Percentiles rank a stretch among this genome's conserved stretches.
These are phyloP conservation scores for Phycomyces blakesleeanus DNA, from an alignment of 192 early-diverging fungal genomes.

Conservation along the genomic window DNA sequence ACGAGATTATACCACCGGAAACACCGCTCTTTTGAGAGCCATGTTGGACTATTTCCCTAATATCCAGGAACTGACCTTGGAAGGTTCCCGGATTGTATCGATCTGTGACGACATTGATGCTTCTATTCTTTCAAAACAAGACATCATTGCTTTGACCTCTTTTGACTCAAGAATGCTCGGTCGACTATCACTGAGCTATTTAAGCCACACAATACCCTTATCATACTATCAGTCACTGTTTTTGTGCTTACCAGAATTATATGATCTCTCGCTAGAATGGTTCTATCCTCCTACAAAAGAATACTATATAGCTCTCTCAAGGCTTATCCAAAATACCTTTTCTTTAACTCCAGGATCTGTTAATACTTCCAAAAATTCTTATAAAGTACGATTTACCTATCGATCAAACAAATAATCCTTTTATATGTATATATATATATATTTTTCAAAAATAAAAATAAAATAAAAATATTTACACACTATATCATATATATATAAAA, in stretches of 20 bases:
- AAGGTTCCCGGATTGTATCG: background rate
- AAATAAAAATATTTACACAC: too few species aligned
- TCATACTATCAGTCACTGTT: background rate
- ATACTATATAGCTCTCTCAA: background rate
- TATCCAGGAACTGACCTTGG: background rate
- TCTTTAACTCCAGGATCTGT: too few species aligned
- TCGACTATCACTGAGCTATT: background rate
- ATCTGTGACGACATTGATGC: slow-evolving; percentile 13
- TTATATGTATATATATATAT: too few species aligned
- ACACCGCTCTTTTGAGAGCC: background rate
- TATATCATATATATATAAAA: too few species aligned
- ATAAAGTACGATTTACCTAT: too few species aligned
- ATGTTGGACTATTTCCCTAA: background rate
- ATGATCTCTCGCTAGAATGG: slow-evolving; percentile 4
- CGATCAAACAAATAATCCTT: too few species aligned
- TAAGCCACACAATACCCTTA: background rate
- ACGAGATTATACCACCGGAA: slow-evolving; percentile 8
- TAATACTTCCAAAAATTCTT: too few species aligned
- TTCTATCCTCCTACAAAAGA: slow-evolving; percentile 12
- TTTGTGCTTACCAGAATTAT: background rate
- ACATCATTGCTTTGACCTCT: background rate
- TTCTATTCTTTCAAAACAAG: slow-evolving; percentile 7
- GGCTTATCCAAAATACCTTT: too few species aligned
- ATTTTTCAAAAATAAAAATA: too few species aligned
- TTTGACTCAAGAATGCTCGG: background rate